phyloP scores from a whole-genome alignment of 2,329 filamentous ascomycete species.

The Colletotrichum aenigma region DNA sequence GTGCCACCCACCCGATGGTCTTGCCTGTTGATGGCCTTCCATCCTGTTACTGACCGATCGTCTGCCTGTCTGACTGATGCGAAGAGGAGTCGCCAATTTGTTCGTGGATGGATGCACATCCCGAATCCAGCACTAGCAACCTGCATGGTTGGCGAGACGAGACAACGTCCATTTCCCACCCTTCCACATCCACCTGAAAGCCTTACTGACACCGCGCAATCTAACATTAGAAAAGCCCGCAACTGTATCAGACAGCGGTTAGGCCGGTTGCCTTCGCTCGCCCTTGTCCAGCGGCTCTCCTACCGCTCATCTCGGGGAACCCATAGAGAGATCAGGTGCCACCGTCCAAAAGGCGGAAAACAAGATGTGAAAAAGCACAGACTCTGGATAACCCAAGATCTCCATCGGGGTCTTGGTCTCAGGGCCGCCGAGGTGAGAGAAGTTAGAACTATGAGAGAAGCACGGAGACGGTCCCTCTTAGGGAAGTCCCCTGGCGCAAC shows the following conservation, averaged over 20 bases:
- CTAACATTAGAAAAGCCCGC: background rate
- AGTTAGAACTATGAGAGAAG: background rate
- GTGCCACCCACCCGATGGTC: slow-evolving; percentile 8
- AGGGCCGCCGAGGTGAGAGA: background rate
- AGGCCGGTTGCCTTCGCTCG: background rate
- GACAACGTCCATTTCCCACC: background rate
- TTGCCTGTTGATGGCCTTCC: background rate
- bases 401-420: slow-evolving; percentile 8
- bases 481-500: background rate
- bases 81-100: slow-evolving; percentile 22
- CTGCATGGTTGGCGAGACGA: background rate
- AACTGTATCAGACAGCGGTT: background rate
- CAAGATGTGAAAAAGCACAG: background rate
- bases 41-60: background rate
- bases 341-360: background rate
- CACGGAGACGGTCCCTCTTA: slow-evolving; percentile 7
- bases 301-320: background rate
- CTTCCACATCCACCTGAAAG: background rate
- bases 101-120: slow-evolving; percentile 21
- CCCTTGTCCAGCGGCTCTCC: background rate
- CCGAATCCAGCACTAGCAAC: slow-evolving; percentile 16
- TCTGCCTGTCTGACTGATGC: background rate
- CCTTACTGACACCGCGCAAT: background rate
- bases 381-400: background rate
- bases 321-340: background rate